Percentiles rank a stretch among this genome's conserved stretches.
phyloP scores from a whole-genome alignment of 1,139 yeast genomes.

The Geotrichum phurueaensis region DNA sequence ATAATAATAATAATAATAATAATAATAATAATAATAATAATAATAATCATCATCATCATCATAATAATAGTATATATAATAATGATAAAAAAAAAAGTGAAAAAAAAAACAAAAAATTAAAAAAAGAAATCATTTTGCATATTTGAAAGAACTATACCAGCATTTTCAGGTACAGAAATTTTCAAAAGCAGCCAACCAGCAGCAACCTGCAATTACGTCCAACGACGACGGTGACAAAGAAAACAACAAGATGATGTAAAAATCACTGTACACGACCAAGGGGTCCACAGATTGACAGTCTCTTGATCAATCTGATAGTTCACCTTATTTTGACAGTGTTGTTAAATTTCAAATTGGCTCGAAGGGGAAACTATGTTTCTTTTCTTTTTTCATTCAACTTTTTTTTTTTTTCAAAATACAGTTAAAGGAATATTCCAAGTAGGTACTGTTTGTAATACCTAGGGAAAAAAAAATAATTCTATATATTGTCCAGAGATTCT shows the following conservation, averaged over 20 bases:
- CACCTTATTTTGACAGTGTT: neutral
- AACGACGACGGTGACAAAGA: neutral
- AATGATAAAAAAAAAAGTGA: neutral
- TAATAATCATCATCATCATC: too few species aligned
- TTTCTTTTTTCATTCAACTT: neutral
- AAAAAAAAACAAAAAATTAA: neutral
- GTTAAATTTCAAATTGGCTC: neutral
- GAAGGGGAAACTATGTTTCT: neutral
- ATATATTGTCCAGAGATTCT: neutral
- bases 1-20: too few species aligned
- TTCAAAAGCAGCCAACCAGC: neutral
- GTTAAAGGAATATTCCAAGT: neutral
- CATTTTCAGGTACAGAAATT: neutral
- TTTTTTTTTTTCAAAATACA: neutral
- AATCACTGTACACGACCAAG: neutral
- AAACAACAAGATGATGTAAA: neutral
- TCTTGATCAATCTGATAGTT: neutral
- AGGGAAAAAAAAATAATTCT: neutral
- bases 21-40: too few species aligned
- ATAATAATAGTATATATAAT: too few species aligned
- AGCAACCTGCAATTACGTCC: neutral
- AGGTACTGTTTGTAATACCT: neutral
- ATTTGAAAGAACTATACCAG: neutral
- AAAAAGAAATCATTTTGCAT: neutral
- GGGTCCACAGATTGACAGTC: neutral